phyloP scores from a whole-genome alignment of 2,329 filamentous ascomycete species.

The Aspergillus alliaceus region DNA sequence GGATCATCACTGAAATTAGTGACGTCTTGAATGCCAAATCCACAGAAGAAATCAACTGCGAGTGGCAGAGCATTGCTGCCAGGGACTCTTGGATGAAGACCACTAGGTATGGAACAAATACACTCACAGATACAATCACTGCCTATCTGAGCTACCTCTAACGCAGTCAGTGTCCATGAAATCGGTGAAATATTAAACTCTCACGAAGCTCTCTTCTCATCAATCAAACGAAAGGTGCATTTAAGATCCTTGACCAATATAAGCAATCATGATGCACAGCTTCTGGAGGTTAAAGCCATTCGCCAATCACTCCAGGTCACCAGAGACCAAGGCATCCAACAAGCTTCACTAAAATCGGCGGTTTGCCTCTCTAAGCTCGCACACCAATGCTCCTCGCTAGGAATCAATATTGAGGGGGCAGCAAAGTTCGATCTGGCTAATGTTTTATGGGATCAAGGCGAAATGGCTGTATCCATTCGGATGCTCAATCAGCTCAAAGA shows the following conservation, averaged over 20 bases:
- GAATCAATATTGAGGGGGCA: conserved; percentile 73
- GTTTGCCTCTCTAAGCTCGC: conserved; percentile 80
- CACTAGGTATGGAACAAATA: conserved; percentile 61
- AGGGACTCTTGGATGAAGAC: conserved; percentile 79
- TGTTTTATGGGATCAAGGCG: conserved; percentile 91
- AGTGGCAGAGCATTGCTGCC: conserved; percentile 63
- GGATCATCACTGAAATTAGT: conserved; percentile 76
- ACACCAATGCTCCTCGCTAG: conserved; percentile 66
- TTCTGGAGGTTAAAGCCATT: conserved; percentile 75
- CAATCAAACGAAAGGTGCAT: conserved; percentile 68
- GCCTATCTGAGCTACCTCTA: conserved; percentile 7
- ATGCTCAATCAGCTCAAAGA: conserved; percentile 77
- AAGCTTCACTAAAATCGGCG: conserved; percentile 83
- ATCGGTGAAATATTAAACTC: conserved; percentile 79
- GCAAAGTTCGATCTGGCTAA: conserved; percentile 81
- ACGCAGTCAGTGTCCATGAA: conserved; percentile 52
- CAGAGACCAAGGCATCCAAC: conserved; percentile 75
- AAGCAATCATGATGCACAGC: conserved; percentile 62
- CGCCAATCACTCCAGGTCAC: conserved; percentile 73
- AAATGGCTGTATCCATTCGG: conserved; percentile 82
- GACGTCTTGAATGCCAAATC: conserved; percentile 68
- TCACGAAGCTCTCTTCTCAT: conserved; percentile 77
- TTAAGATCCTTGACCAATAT: conserved; percentile 63
- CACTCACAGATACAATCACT: background rate
- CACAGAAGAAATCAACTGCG: conserved; percentile 59